Evolutionary conservation across 768 basidiomycete genomes (phyloP).

Genomic region (Lentinula aciculospora): DNA sequence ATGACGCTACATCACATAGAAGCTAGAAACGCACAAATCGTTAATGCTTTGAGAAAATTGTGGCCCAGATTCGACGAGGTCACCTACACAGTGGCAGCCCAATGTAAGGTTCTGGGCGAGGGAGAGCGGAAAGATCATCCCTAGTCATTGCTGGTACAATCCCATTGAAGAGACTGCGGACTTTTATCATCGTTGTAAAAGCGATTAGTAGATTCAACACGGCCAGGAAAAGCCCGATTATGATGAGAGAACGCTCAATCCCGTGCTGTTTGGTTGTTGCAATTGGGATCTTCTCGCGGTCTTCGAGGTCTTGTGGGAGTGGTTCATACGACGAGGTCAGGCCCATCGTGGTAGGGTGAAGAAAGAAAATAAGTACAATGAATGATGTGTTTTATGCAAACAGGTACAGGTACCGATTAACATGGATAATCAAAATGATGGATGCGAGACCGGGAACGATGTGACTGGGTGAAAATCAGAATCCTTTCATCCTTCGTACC

Average conservation of each 20-base stretch:
- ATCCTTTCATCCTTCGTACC: neutral
- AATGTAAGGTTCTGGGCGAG: constrained; percentile 10
- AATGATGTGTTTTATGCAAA: neutral
- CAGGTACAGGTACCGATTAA: neutral
- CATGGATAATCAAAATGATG: neutral
- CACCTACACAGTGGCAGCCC: neutral
- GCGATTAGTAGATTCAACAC: constrained; percentile 5
- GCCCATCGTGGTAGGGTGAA: neutral
- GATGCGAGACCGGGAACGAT: too few species aligned
- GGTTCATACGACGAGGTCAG: neutral
- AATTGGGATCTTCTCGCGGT: neutral
- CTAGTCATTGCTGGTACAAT: neutral
- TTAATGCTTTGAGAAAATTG: neutral
- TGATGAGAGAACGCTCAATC: neutral
- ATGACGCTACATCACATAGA: neutral
- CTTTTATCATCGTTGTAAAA: neutral
- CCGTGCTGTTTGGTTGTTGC: neutral
- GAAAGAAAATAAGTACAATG: neutral
- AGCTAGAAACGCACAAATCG: neutral
- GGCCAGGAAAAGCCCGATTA: neutral
- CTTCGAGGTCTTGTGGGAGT: neutral
- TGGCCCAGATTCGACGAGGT: neutral
- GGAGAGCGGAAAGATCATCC: constrained; percentile 2
- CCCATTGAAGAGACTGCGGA: neutral
- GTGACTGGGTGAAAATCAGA: neutral